Percentiles rank a stretch among this genome's conserved stretches.
These are phyloP conservation scores for Scutellaria galericulata DNA, from an alignment of 257 asterid species.

Conservation along the genomic window DNA sequence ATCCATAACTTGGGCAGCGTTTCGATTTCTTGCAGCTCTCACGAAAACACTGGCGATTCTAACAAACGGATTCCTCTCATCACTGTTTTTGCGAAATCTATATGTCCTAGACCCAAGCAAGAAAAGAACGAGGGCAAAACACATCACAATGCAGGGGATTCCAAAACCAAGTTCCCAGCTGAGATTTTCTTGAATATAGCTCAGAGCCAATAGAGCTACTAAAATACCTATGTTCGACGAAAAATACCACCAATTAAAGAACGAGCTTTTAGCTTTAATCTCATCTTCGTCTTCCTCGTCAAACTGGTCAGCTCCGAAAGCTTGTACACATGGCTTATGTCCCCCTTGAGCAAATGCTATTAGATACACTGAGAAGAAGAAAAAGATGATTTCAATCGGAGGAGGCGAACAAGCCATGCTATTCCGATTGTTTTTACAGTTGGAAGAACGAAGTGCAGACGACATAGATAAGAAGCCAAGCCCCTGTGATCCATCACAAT, in stretches of 20 bases:
- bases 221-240: slow-evolving; percentile 38
- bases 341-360: slow-evolving; percentile 59
- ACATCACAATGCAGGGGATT: slow-evolving; percentile 58
- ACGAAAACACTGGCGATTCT: slow-evolving; percentile 41
- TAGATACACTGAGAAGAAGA: slow-evolving; percentile 51
- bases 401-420: slow-evolving; percentile 45
- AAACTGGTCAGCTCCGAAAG: slow-evolving; percentile 62
- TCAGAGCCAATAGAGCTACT: slow-evolving; percentile 40
- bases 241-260: slow-evolving; percentile 65
- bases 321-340: slow-evolving; percentile 62
- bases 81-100: slow-evolving; percentile 34
- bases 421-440: slow-evolving; percentile 26
- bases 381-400: slow-evolving; percentile 38
- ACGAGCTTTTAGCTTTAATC: slow-evolving; percentile 51
- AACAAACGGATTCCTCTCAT: slow-evolving; percentile 35
- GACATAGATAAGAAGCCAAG: slow-evolving; percentile 51
- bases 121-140: slow-evolving; percentile 37
- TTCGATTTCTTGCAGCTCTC: slow-evolving; percentile 36
- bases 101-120: slow-evolving; percentile 45
- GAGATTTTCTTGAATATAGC: slow-evolving; percentile 57
- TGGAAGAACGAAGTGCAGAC: slow-evolving; percentile 40
- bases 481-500: slow-evolving; percentile 39
- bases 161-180: slow-evolving; percentile 76
- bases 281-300: slow-evolving; percentile 50
- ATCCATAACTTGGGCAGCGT: slow-evolving; percentile 2